Evolutionary conservation across 1,139 yeast species (phyloP).

Genomic region (Protomyces inundatus): DNA sequence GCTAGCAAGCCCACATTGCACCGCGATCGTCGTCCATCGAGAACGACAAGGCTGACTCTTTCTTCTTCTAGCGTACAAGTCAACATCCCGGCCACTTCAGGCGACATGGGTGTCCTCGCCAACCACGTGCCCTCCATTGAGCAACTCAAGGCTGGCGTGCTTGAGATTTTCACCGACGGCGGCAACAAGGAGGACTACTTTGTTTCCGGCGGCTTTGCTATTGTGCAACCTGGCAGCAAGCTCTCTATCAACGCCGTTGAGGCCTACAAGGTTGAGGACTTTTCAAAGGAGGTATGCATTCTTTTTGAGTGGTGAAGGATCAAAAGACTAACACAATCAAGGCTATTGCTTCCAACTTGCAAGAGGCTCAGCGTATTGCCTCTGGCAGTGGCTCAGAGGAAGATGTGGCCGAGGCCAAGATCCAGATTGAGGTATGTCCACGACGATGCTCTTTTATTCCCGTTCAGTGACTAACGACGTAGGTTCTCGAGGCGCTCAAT

Average conservation of each 20-base stretch:
- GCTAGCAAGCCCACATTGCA: constrained; percentile 32
- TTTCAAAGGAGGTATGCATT: constrained; percentile 54
- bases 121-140: constrained; percentile 97
- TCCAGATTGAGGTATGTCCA: constrained; percentile 75
- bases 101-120: constrained; percentile 96
- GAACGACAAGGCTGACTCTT: constrained; percentile 4
- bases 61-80: constrained; percentile 65
- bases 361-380: constrained; percentile 93
- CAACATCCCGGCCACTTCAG: constrained; percentile 91
- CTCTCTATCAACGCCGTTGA: constrained; percentile 90
- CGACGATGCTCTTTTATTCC: neutral
- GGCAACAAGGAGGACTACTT: constrained; percentile 77
- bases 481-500: constrained; percentile 23
- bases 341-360: constrained; percentile 71
- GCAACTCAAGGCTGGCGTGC: constrained; percentile 93
- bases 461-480: neutral
- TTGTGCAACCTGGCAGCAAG: constrained; percentile 91
- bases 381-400: constrained; percentile 71
- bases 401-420: constrained; percentile 89
- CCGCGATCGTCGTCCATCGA: constrained; percentile 31
- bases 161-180: constrained; percentile 77
- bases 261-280: constrained; percentile 88
- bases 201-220: constrained; percentile 95
- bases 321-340: constrained; percentile 7
- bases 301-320: neutral